Base-by-base conservation (phyloP, 495 filamentous ascomycete species). In the Acidiella bohemica region DNA sequence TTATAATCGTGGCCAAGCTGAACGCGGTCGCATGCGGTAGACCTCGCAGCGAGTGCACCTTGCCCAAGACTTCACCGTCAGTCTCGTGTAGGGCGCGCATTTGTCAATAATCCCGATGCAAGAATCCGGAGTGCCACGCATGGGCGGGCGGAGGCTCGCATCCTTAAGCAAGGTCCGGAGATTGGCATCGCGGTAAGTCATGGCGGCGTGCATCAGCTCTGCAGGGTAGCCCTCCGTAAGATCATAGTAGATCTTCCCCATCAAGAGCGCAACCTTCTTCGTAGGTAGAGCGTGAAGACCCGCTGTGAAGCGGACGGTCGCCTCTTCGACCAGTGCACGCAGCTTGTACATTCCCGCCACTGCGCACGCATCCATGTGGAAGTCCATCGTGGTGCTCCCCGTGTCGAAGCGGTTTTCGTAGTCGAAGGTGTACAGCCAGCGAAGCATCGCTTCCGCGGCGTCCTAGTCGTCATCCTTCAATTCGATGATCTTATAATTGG, bases 401-500 rank as follows among this genome's bases (percentile, higher is more conserved):
- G 18, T 17, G 4, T 18, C 30, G n/a, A 16, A 20, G 12, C 26
- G 37, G 33, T 32, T 18, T 12, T 27, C 38, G 39, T 47, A 47
- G 16, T 42, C 32, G 26, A 36, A 36, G 30, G 37, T 36, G 29
- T 47, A 47, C 8, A 47, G 19, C 22, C 50, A 60, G 39, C 55
- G 26, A 12, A 61, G 50, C 55, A 61, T 59, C 17, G 57, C 55
- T 30, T 59, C 55, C n/a, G 62, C 55, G 9, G 55, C 57, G 34
- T 61, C 57, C 23, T 51, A 27, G 36, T 61, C 57, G 35, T 60
- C 60, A 29, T 60, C 54, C 16, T 56, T 53, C 4, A 61, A 47
- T 26, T 60, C 55, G 36, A 60, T 60, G 6, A 51, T 38, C 5
- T 50, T 43, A 3, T 51, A 46, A 9, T 41, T 16, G 7, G 54